phyloP scores from a whole-genome alignment of 2,329 filamentous ascomycete species.

The Hymenoscyphus albidus region DNA sequence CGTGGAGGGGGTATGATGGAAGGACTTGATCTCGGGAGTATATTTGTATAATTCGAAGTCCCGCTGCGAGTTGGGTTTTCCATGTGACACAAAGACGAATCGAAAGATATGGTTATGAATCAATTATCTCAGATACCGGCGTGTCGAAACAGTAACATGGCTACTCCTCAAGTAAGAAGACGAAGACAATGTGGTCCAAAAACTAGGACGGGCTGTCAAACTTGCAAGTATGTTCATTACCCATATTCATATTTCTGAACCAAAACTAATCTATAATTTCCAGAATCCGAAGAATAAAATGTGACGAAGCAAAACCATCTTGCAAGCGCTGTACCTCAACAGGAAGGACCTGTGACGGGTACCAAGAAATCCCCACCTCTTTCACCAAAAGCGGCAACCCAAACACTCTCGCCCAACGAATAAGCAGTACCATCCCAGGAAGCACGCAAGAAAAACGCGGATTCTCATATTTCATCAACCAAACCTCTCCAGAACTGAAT shows the following conservation, averaged over 20 bases:
- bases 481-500: constrained; percentile 27
- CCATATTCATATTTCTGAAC: neutral
- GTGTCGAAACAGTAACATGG: neutral
- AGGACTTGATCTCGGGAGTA: neutral
- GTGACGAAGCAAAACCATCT: constrained; percentile 27
- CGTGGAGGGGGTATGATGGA: neutral
- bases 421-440: constrained; percentile 23
- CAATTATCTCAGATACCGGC: neutral
- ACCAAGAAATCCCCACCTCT: constrained; percentile 12
- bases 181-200: constrained; percentile 23
- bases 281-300: constrained; percentile 29
- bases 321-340: constrained; percentile 27
- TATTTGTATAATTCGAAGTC: neutral
- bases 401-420: constrained; percentile 17
- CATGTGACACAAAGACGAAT: neutral
- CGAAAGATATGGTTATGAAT: neutral
- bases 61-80: neutral
- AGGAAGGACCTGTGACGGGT: constrained; percentile 29
- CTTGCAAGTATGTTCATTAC: constrained; percentile 26
- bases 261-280: neutral
- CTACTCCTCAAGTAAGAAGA: neutral
- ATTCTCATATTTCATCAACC: constrained; percentile 29
- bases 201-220: constrained; percentile 25
- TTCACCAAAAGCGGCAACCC: constrained; percentile 5
- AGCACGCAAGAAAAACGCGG: constrained; percentile 26